Evolutionary conservation across 495 filamentous ascomycete species (phyloP), one percentile per base, ranked within the genome.

Genomic region (Trichoderma orchidacearum): DNA sequence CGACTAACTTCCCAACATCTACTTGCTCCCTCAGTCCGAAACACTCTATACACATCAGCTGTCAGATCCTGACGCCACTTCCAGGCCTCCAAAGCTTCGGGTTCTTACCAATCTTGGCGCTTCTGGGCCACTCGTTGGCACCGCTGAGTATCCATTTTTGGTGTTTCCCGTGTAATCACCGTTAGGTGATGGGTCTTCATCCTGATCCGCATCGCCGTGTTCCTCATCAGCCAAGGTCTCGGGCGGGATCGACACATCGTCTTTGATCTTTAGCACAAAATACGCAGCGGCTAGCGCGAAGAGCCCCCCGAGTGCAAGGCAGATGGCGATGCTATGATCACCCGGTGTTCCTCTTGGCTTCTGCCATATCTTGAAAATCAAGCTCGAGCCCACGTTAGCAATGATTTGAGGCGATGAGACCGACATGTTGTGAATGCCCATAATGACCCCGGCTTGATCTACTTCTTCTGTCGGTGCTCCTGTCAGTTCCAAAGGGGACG

Each of bases 391-490:
- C 29, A 96, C 68, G 50, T 89, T 95, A 15, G 90, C 89, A 32
- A 96, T 78, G 54, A 95, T 87, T 67, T 96, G 90, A 13, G 90
- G 90, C 21, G 89, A 80, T 0, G 88, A 86, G 58, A 96, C 82
- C 27, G 90, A 85, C 68, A 96, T 89, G 66, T 96, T 96, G 70
- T 96, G 90, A 23, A 96, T 84, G 2, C 90, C 90, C 2, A 96
- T 75, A 30, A 96, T 84, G 23, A 95, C 86, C 13, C 90, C 90
- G 1, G 90, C 90, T 69, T 95, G 90, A 55, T 89, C 85, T 3
- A 65, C 66, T 12, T 75, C 73, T 12, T 77, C 77, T 12, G 75
- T 72, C 27, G 63, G 30, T 23, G 25, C 23, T 5, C 64, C 68
- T 11, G 21, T n/a, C 12, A 25, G 21, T 6, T 23, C n/a, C 48